Conservation (phyloP, 192 early-diverging fungal species). For the Backusella tuberculispora region DNA sequence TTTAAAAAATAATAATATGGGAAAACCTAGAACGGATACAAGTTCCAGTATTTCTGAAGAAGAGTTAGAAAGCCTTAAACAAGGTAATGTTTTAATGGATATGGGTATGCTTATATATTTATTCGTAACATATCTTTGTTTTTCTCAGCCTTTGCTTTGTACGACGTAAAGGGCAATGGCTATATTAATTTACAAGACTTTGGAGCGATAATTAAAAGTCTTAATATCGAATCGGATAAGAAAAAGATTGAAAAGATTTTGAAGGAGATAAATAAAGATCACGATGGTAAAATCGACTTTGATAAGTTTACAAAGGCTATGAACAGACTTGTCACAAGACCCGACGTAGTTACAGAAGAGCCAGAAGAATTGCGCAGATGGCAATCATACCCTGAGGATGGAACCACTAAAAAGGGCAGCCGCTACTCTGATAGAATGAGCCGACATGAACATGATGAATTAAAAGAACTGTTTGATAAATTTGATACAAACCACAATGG, state of each 20-base stretch:
- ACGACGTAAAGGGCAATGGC: conserved; percentile 12
- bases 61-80: not conserved
- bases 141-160: conserved; percentile 22
- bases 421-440: not conserved
- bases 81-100: not conserved
- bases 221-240: conserved; percentile 18
- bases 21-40: not conserved
- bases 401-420: not conserved
- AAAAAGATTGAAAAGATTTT: conserved; percentile 10
- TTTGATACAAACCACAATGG: conserved; percentile 43
- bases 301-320: conserved; percentile 28
- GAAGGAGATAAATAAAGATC: conserved; percentile 13
- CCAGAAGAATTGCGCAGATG: conserved; percentile 3
- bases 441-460: conserved; percentile 26
- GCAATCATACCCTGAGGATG: not conserved
- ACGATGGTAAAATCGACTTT: conserved; percentile 25
- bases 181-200: conserved; percentile 25
- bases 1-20: not conserved
- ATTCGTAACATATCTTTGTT: not conserved
- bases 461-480: conserved; percentile 29
- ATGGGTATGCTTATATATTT: not conserved
- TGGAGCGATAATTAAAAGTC: conserved; percentile 12
- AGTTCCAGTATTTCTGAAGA: conserved; percentile 1
- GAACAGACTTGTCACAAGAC: not conserved
- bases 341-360: not conserved